Evolutionary conservation across 805 yeast species (phyloP).

Genomic region (Millerago galiae): DNA sequence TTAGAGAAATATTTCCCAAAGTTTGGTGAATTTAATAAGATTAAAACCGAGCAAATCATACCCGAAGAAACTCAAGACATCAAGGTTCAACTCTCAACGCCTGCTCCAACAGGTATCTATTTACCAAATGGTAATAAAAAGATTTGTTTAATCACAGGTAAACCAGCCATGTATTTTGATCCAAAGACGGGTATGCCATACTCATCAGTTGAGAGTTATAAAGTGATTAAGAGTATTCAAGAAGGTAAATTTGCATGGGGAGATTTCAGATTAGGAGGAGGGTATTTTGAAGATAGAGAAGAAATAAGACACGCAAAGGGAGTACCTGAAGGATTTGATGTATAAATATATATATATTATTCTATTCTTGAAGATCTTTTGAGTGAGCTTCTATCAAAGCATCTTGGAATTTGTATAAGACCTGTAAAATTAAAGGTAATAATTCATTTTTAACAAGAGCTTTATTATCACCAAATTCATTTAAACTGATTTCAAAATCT

Average conservation of each 20-base stretch:
- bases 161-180: conserved; percentile 77
- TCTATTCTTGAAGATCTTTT: conserved; percentile 49
- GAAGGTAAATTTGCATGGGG: conserved; percentile 51
- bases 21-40: conserved; percentile 51
- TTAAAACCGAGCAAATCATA: conserved; percentile 35
- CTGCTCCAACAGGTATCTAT: conserved; percentile 69
- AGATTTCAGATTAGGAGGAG: conserved; percentile 42
- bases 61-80: conserved; percentile 41
- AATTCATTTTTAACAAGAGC: conserved; percentile 37
- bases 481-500: conserved; percentile 55
- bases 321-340: conserved; percentile 78
- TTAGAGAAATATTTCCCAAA: conserved; percentile 36
- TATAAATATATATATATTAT: background rate
- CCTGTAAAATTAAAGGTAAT: conserved; percentile 43
- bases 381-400: conserved; percentile 60
- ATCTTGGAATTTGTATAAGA: conserved; percentile 52
- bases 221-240: conserved; percentile 51
- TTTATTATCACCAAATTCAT: conserved; percentile 32
- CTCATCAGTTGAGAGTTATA: conserved; percentile 74
- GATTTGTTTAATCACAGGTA: conserved; percentile 72
- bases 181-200: conserved; percentile 87
- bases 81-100: conserved; percentile 50
- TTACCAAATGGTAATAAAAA: conserved; percentile 61
- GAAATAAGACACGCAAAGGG: conserved; percentile 63
- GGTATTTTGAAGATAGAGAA: conserved; percentile 35